A percentile compares a stretch with the other conserved stretches of the same genome.
Evolutionary conservation across 768 basidiomycete species (phyloP).

Genomic region (Hypsizygus marmoreus): DNA sequence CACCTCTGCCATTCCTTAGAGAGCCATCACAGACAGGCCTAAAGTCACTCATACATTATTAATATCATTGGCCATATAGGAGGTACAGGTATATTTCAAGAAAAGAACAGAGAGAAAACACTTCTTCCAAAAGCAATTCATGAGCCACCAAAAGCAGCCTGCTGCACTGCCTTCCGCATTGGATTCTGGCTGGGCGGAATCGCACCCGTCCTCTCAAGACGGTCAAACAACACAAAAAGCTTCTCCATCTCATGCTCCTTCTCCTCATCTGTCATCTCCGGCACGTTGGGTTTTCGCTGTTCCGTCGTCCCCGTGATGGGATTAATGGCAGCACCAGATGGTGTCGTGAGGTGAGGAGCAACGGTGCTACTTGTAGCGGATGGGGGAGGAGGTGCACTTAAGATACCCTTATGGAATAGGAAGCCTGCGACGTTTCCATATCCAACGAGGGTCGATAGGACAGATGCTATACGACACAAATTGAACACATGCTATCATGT

Average conservation of each 20-base stretch:
- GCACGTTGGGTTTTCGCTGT: conserved; percentile 35
- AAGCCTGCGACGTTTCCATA: conserved; percentile 97
- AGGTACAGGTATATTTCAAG: no score
- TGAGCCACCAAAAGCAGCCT: conserved; percentile 18
- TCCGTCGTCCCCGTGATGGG: conserved; percentile 84
- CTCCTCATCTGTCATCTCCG: conserved; percentile 91
- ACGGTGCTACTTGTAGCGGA: conserved; percentile 26
- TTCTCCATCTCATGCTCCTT: conserved; percentile 93
- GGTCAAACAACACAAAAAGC: conserved; percentile 88
- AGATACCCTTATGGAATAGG: conserved; percentile 88
- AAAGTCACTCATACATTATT: no score
- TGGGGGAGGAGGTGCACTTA: conserved; percentile 53
- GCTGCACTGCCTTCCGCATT: conserved; percentile 65
- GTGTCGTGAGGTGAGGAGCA: conserved; percentile 33
- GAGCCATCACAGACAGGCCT: no score
- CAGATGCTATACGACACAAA: conserved; percentile 46
- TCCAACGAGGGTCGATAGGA: conserved; percentile 77
- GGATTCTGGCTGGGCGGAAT: conserved; percentile 69
- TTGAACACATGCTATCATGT: background rate
- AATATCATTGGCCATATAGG: no score
- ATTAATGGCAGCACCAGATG: conserved; percentile 57
- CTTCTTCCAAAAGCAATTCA: conserved; percentile 1
- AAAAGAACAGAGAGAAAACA: background rate
- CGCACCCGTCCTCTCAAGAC: conserved; percentile 78
- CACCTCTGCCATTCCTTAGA: no score